A percentile compares a stretch with the other conserved stretches of the same genome.
Conservation (phyloP, 495 filamentous ascomycete species). For the Astrothelium subdiscretum region DNA sequence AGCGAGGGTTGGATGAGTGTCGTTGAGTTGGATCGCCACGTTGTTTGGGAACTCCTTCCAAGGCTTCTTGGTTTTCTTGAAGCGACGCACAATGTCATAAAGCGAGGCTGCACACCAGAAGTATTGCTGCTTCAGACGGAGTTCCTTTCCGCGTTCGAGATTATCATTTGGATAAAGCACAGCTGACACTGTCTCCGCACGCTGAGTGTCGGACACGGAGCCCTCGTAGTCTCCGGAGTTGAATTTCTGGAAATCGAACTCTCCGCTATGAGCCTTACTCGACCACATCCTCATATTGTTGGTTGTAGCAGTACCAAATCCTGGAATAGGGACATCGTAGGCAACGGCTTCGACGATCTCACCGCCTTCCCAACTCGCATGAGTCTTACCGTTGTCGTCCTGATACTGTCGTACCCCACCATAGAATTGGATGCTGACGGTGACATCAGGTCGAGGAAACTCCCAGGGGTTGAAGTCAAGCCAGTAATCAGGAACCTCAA, state of each 20-base stretch:
- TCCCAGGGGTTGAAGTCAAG: slow-evolving; percentile 99
- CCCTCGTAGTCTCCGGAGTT: slow-evolving; percentile 96
- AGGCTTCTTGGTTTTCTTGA: slow-evolving; percentile 88
- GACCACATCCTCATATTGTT: slow-evolving; percentile 97
- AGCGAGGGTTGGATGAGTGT: slow-evolving; percentile 92
- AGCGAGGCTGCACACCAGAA: slow-evolving; percentile 98
- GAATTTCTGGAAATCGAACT: slow-evolving; percentile 99
- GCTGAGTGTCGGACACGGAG: slow-evolving; percentile 90
- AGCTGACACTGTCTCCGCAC: slow-evolving; percentile 93
- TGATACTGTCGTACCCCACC: slow-evolving; percentile 62
- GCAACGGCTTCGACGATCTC: slow-evolving; percentile 88
- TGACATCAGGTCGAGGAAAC: slow-evolving; percentile 88
- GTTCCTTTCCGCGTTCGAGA: slow-evolving; percentile 89
- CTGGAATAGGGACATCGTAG: slow-evolving; percentile 91
- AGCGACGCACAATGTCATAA: slow-evolving; percentile 88
- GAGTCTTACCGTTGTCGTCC: slow-evolving; percentile 63
- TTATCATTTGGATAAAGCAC: slow-evolving; percentile 98
- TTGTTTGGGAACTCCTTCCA: slow-evolving; percentile 92
- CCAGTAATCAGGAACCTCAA: slow-evolving; percentile 98
- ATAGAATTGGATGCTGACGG: slow-evolving; percentile 93
- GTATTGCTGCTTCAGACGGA: slow-evolving; percentile 97
- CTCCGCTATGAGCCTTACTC: slow-evolving; percentile 89
- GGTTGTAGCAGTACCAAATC: slow-evolving; percentile 76
- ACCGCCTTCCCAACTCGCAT: slow-evolving; percentile 74
- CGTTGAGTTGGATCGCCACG: slow-evolving; percentile 94